Conservation (phyloP, 495 filamentous ascomycete genomes). For the Hypoxylon cercidicola region DNA sequence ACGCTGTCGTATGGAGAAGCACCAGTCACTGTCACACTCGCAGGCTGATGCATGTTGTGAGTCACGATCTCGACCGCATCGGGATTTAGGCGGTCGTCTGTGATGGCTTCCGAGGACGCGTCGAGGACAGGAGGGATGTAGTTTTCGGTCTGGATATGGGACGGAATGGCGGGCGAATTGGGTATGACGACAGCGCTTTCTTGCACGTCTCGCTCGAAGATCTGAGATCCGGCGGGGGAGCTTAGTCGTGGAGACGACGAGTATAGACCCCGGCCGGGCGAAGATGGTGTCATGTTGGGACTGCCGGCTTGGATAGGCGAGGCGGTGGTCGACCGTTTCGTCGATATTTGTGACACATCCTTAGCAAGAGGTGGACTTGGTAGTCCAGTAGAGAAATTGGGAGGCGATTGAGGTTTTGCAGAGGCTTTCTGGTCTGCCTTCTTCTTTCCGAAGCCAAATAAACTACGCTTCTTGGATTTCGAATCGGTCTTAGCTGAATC, state of each 20-base stretch:
- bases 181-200: slow-evolving; percentile 72
- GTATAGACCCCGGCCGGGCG: slow-evolving; percentile 61
- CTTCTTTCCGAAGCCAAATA: slow-evolving; percentile 76
- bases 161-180: slow-evolving; percentile 79
- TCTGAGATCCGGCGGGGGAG: slow-evolving; percentile 79
- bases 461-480: slow-evolving; percentile 61
- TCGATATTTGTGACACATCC: slow-evolving; percentile 35
- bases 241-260: slow-evolving; percentile 68
- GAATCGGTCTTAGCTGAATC: slow-evolving; percentile 41
- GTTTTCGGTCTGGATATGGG: slow-evolving; percentile 91
- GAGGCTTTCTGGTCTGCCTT: slow-evolving; percentile 63
- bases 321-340: slow-evolving; percentile 51
- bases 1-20: slow-evolving; percentile 51
- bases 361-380: slow-evolving; percentile 42
- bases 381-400: slow-evolving; percentile 39
- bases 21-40: slow-evolving; percentile 68
- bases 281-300: slow-evolving; percentile 58
- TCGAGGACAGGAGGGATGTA: slow-evolving; percentile 91
- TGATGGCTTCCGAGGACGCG: slow-evolving; percentile 88
- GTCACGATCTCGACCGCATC: slow-evolving; percentile 91
- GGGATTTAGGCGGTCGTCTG: slow-evolving; percentile 76
- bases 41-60: slow-evolving; percentile 82
- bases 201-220: slow-evolving; percentile 94
- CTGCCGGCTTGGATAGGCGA: slow-evolving; percentile 57
- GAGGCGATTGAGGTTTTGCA: slow-evolving; percentile 46